A percentile compares a stretch with the other conserved stretches of the same genome.
Evolutionary conservation across 2,329 filamentous ascomycete species (phyloP).

Genomic region (Fusarium sp.): DNA sequence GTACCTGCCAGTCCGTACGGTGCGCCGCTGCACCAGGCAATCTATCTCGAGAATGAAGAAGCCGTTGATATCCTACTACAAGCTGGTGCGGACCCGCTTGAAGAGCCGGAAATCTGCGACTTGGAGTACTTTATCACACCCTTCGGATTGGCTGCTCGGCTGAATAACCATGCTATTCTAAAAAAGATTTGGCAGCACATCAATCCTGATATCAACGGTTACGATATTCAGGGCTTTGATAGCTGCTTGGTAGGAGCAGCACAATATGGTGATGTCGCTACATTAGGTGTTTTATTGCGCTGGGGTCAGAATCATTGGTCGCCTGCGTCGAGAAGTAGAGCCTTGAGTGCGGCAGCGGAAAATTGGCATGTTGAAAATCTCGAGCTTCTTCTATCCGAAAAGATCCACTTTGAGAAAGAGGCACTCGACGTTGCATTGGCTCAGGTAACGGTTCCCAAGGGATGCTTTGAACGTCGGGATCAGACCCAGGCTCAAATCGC

Average conservation of each 20-base stretch:
- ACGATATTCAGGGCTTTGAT: background rate
- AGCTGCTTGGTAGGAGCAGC: background rate
- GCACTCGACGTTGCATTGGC: background rate
- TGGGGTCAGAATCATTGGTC: background rate
- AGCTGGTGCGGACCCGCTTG: background rate
- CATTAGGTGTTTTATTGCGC: background rate
- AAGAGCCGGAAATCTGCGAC: background rate
- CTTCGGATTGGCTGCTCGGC: background rate
- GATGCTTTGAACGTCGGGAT: background rate
- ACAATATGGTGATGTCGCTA: background rate
- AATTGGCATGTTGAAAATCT: background rate
- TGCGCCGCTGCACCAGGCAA: background rate
- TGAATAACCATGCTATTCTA: background rate
- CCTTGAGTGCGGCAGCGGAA: accelerated
- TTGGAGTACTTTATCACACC: background rate
- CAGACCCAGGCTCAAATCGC: background rate
- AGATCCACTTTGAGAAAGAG: background rate
- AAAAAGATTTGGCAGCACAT: background rate
- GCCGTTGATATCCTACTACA: background rate
- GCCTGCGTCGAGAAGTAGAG: background rate
- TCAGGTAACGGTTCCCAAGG: background rate
- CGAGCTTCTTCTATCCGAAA: background rate
- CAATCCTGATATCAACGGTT: background rate
- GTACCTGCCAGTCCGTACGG: accelerated
- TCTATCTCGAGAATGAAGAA: background rate